Evolutionary conservation across 2,329 filamentous ascomycete species (phyloP).

Genomic region (Aspergillus fumigatiaffinis): DNA sequence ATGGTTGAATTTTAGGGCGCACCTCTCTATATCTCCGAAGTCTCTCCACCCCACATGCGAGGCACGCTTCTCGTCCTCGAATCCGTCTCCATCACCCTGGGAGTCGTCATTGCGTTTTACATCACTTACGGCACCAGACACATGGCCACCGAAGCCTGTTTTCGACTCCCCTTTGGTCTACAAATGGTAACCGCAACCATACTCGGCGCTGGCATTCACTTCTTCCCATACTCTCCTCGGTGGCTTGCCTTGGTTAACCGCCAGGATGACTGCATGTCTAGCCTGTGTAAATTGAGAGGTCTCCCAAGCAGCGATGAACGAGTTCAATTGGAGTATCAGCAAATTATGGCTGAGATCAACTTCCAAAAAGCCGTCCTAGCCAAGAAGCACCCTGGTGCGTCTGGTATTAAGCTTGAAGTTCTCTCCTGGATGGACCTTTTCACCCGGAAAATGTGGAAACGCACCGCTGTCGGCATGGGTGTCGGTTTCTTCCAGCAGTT

Average conservation of each 20-base stretch:
- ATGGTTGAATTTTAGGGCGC: conserved; percentile 9
- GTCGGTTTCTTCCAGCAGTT: conserved; percentile 46
- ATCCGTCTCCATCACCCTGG: conserved; percentile 45
- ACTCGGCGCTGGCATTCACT: conserved; percentile 41
- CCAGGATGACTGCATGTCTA: conserved; percentile 38
- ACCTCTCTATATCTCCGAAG: conserved; percentile 33
- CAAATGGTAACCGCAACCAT: conserved; percentile 43
- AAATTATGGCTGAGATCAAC: conserved; percentile 48
- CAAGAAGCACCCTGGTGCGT: conserved; percentile 35
- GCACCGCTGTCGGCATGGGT: conserved; percentile 33
- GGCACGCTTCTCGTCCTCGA: conserved; percentile 35
- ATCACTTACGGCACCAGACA: conserved; percentile 51
- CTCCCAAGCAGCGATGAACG: conserved; percentile 42
- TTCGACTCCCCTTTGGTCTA: conserved; percentile 43
- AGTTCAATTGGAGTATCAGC: conserved; percentile 47
- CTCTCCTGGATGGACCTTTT: conserved; percentile 48
- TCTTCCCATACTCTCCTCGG: conserved; percentile 45
- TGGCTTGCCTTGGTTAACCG: conserved; percentile 42
- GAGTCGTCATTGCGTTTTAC: conserved; percentile 52
- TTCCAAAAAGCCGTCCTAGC: conserved; percentile 42
- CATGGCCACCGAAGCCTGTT: conserved; percentile 41
- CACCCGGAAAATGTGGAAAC: conserved; percentile 31
- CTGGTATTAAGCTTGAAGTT: conserved; percentile 42
- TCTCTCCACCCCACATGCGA: conserved; percentile 34
- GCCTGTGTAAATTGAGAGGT: conserved; percentile 38